These are phyloP conservation scores for Termitomyces sp. DNA, from an alignment of 768 basidiomycete genomes.

Conservation along the genomic window DNA sequence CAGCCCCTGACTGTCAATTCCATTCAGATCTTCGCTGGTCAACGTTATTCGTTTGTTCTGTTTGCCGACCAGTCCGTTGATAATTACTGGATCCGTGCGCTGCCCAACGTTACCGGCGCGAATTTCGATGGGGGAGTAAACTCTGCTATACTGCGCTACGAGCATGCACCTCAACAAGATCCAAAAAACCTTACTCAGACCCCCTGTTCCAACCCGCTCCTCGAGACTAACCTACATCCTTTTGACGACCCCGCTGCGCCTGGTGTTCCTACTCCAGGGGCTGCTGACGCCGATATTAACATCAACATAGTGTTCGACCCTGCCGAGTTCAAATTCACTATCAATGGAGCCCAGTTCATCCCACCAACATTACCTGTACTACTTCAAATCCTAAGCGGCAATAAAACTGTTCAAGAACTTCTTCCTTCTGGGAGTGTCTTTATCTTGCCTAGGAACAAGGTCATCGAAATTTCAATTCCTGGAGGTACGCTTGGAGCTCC, in stretches of 20 bases:
- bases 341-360: slow-evolving; percentile 25
- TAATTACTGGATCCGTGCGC: slow-evolving; percentile 36
- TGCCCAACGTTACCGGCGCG: slow-evolving; percentile 14
- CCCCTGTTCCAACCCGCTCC: slow-evolving; percentile 14
- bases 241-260: slow-evolving; percentile 7
- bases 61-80: slow-evolving; percentile 28
- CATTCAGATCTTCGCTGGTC: slow-evolving; percentile 34
- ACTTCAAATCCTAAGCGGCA: slow-evolving; percentile 54
- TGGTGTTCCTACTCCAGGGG: slow-evolving; percentile 8
- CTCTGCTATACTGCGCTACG: slow-evolving; percentile 50
- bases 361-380: slow-evolving; percentile 46
- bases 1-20: slow-evolving; percentile 29
- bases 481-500: slow-evolving; percentile 26
- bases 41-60: slow-evolving; percentile 31
- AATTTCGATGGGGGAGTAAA: slow-evolving; percentile 35
- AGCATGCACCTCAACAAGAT: slow-evolving; percentile 2
- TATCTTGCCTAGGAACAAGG: slow-evolving; percentile 36
- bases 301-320: slow-evolving; percentile 15
- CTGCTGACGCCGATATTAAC: slow-evolving; percentile 18
- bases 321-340: slow-evolving; percentile 12
- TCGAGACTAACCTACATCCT: slow-evolving; percentile 19
- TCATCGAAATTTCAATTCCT: slow-evolving; percentile 38
- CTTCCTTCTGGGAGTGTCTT: slow-evolving; percentile 42
- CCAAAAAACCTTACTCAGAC: slow-evolving; percentile 23
- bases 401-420: slow-evolving; percentile 37